Evolutionary conservation across 192 early-diverging fungal species (phyloP), one percentile per base, ranked within the genome.

Genomic region (Mortierella claussenii): DNA sequence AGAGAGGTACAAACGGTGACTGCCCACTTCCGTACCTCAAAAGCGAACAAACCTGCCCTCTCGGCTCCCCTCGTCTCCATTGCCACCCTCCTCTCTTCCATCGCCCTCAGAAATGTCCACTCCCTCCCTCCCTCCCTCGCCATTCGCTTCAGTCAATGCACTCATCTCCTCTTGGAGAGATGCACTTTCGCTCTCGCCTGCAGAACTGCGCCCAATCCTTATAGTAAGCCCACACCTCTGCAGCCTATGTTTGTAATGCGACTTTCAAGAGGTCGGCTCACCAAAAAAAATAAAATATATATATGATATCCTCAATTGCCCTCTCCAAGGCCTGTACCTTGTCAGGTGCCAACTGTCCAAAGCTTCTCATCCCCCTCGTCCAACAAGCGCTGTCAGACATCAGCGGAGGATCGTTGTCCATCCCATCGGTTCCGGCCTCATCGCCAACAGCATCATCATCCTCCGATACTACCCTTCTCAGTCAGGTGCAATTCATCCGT

Each of bases 121-220:
- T n/a, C n/a, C n/a, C n/a, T n/a, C n/a, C n/a, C n/a, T n/a, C n/a
- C n/a, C 47, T 18, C 10, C 61, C 4, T n/a, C 47, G 23, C 32
- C 24, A 17, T 69, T 53, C 31, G 40, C 57, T 27, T 18, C 49
- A 6, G 57, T 52, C 40, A 46, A 18, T 46, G 56, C 36, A 17
- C 56, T 62, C 68, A 55, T 70, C 23, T 23, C 58, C 4, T 61
- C 68, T n/a, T 70, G 68, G 68, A 50, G 44, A n/a, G 52, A 70
- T 13, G 51, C 58, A 4, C 68, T 70, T 31, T 70, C 68, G 26
- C 59, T 55, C 27, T 43, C 68, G 1, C 68, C 58, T 5, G 32
- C 51, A 32, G 68, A 70, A 21, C 32, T 70, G 24, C 31, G 68
- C 9, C 68, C 59, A 10, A 62, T 70, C 48, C 68, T 70, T 24